Base-by-base conservation (phyloP, 495 filamentous ascomycete species). In the Penicillium waksmanii region DNA sequence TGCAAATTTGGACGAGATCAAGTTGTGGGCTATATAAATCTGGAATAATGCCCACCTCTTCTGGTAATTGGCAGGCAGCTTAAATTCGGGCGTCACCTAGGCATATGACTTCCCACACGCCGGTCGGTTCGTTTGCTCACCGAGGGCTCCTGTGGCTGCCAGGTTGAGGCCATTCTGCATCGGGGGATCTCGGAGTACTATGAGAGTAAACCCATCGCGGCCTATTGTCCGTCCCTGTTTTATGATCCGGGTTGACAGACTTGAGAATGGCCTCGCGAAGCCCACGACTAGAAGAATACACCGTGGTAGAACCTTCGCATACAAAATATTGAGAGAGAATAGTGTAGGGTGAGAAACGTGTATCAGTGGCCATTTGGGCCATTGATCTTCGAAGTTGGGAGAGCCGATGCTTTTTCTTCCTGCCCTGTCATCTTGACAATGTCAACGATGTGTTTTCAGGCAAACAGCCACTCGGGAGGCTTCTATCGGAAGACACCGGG, bases 331-430 rank as follows among this genome's bases (percentile, higher is more conserved):
- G 25, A 27, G 62, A 57, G 21, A 57, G 54, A 4, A 57, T 57
- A 0, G 62, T 57, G 44, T 61, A 57, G 48, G 62, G 60, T 6
- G 57, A 57, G 46, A 89, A 87, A 0, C 85, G 89, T 40, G 90
- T 89, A 1, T 86, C 85, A 47, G 84, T 88, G n/a, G 80, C 92
- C 19, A 87, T 7, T 27, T 27, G 5, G 25, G 25, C 25, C 21
- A 21, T 21, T 3, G 21, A 21, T 21, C 25, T 5, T 27, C 6
- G 4, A 27, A 27, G 0, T 27, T 5, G 25, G 25, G 2, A 27
- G 25, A 27, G 25, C 25, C 25, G 25, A 27, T 5, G 6, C 25
- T 27, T 27, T 27, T 27, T 27, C 25, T 27, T 7, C 25, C 6
- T 5, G 25, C 25, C 25, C 25, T 27, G 25, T 0, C 0, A 27